Base-by-base conservation (phyloP, 1,284 basidiomycete species). In the Cryptococcus sp. region DNA sequence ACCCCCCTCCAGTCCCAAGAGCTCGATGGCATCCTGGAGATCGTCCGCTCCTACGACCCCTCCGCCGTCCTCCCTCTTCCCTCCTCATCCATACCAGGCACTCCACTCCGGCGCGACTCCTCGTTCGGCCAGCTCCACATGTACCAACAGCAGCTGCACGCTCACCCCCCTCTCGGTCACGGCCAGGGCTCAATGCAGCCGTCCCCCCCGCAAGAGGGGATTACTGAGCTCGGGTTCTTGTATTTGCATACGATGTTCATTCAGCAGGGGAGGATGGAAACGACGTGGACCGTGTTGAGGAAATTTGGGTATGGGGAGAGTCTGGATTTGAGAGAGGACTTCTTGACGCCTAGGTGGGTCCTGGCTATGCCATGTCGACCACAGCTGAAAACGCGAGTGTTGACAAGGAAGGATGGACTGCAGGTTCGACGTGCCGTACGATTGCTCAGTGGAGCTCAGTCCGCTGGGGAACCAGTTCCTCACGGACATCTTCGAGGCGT, bases 171-270 rank as follows among this genome's bases (percentile, higher is more conserved):
- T 9, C 9, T 33, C 9, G 28, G 28, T 9, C 28, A 33, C 4
- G 24, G 20, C 47, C 20, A 37, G 13, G 16, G 16, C 8, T 16
- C 23, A 7, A 16, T 16, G 15, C 49, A 59, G 13, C 63, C 66
- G 4, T 72, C 76, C 4, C 72, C 75, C 0, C 46, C 60, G 50
- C 67, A 73, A 44, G 75, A 79, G 64, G 88, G 89, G n/a, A 81
- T 98, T 57, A 98, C 94, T 2, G 91, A 96, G 77, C 84, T 86
- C 12, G 95, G 95, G 1, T 98, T 98, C 78, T 78, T 98, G 46
- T 95, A 92, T 71, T 84, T 98, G 12, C 93, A 98, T 75, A 97
- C 94, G 4, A 90, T 88, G 66, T 98, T 98, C 78, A 97, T 98
- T 61, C 95, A 97, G 78, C 86, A 90, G 52, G 96, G 95, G 13